Percentiles rank a stretch among this genome's conserved stretches.
Evolutionary conservation across 176 grass and related monocot species (phyloP).

Genomic region (Guadua angustifolia): DNA sequence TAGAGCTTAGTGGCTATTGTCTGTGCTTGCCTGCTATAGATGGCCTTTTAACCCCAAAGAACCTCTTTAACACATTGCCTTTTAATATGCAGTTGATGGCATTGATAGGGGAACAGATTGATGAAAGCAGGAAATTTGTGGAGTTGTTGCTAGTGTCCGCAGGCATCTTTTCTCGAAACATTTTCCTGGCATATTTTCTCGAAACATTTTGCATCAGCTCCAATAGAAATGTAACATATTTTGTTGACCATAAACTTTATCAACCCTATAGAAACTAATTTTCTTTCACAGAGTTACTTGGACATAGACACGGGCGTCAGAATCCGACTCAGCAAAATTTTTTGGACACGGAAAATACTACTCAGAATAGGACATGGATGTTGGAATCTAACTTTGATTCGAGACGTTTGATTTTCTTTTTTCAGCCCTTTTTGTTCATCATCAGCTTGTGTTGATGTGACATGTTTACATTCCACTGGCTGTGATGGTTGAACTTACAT

Average conservation of each 20-base stretch:
- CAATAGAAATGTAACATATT: background rate
- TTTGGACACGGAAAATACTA: no score
- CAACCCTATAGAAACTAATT: background rate
- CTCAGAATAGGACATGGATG: no score
- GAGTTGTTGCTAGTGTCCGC: constrained; percentile 87
- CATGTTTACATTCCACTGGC: background rate
- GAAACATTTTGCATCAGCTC: background rate
- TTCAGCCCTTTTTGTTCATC: background rate
- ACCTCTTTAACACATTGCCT: background rate
- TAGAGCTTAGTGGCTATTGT: background rate
- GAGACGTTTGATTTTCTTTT: no score
- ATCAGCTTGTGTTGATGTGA: background rate
- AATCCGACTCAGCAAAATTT: no score
- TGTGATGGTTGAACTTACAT: background rate
- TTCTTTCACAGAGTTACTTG: no score
- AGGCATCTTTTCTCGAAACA: constrained; percentile 47
- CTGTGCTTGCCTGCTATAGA: background rate
- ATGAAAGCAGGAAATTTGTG: constrained; percentile 93
- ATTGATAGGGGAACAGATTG: constrained; percentile 92
- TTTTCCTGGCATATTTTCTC: background rate
- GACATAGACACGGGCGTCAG: no score
- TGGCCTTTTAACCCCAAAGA: background rate
- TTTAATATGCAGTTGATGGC: constrained; percentile 75
- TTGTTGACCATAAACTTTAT: background rate
- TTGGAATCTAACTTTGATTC: no score